Evolutionary conservation across 345 rosid genomes (phyloP), one percentile per base, ranked within the genome.

Genomic region (Pelargonium nanum): DNA sequence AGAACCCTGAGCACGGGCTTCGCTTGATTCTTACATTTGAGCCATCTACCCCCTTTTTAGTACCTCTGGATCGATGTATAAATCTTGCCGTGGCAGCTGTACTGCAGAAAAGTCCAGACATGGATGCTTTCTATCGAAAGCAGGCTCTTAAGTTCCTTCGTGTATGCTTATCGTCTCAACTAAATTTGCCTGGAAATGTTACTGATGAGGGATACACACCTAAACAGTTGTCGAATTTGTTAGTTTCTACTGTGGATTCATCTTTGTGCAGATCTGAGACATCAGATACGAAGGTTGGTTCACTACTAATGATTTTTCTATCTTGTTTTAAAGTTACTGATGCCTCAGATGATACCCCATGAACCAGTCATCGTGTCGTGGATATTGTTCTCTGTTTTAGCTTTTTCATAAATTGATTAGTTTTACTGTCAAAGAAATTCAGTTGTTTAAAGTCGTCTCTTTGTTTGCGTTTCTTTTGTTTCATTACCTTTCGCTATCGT

Each of bases 1-100:
- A 93, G 77, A 87, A 85, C 53, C 99, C 97, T 26, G 99, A 93
- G 75, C 97, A 93, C 57, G 97, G 97, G 63, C 94, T 93, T 63
- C 96, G 99, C 57, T 76, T 93, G 74, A 87, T 93, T 77, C 94
- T 93, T 60, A 89, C 94, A 2, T 93, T 93, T 85, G 91, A 87
- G 81, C 97, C 99, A 45, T 74, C 95, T 6, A 93, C 96, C 56
- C 91, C 97, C 19, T 89, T 93, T 83, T 73, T 89, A 77, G 97
- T 93, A 68, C 96, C 99, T 26, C 50, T 93, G 66, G 99, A 93
- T 68, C 84, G 91, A 74, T 89, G 84, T 76, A 83, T 93, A 67
- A 87, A 87, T 85, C 94, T 89, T 74, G 99, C 99, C 59, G 96
- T 93, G 45, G 83, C 86, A 65, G 91, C 97, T 63, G 87, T 89